phyloP scores from a whole-genome alignment of 192 early-diverging fungal genomes.

The Backusella macrospora region DNA sequence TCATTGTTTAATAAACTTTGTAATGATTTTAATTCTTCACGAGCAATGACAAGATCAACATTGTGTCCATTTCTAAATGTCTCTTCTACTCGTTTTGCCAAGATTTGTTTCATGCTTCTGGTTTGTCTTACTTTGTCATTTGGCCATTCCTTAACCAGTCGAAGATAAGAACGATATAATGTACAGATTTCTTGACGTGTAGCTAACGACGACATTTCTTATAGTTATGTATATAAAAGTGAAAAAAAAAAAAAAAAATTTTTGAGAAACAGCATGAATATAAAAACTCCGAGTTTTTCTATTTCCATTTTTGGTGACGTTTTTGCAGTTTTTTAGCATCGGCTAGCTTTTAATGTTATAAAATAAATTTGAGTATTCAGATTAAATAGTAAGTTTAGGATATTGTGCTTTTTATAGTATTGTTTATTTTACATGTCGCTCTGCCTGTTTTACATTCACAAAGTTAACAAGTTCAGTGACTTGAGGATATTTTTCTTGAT shows the following conservation, averaged over 20 bases:
- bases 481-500: too few species aligned
- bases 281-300: too few species aligned
- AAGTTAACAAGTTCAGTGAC: too few species aligned
- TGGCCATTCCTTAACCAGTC: conserved; percentile 64
- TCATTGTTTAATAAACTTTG: conserved; percentile 49
- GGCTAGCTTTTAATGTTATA: too few species aligned
- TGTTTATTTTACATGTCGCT: too few species aligned
- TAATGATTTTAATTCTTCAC: conserved; percentile 47
- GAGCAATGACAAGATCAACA: conserved; percentile 39
- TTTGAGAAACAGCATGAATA: too few species aligned
- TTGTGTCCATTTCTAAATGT: conserved; percentile 41
- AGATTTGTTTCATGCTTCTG: conserved; percentile 65
- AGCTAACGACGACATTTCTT: background rate
- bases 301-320: too few species aligned
- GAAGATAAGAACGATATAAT: conserved; percentile 64
- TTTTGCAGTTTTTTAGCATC: too few species aligned
- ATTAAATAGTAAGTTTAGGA: too few species aligned
- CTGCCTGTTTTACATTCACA: too few species aligned
- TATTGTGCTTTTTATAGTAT: too few species aligned
- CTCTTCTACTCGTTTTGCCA: conserved; percentile 55
- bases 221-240: background rate
- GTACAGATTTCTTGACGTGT: conserved; percentile 29
- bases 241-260: background rate
- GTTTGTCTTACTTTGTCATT: conserved; percentile 69
- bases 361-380: too few species aligned